These are phyloP conservation scores for Lojkania enalia DNA, from an alignment of 2,329 filamentous ascomycete species.

Conservation along the genomic window DNA sequence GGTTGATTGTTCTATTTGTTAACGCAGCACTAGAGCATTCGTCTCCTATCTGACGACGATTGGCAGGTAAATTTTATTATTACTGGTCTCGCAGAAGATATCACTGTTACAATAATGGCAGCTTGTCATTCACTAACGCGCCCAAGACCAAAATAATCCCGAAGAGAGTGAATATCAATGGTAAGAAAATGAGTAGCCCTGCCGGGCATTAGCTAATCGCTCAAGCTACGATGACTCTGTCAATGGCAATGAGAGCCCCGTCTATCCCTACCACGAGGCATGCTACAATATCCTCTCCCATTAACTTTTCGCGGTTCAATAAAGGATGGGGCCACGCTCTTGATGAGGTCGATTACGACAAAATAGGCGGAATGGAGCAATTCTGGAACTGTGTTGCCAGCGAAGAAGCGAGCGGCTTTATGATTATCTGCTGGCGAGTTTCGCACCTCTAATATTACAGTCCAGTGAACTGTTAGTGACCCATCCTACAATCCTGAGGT, in stretches of 20 bases:
- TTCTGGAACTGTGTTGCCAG: background rate
- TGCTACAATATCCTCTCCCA: background rate
- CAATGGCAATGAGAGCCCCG: background rate
- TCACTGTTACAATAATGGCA: background rate
- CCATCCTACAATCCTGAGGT: too few species aligned
- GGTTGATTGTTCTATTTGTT: too few species aligned
- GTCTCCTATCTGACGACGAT: too few species aligned
- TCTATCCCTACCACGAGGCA: background rate
- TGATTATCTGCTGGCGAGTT: too few species aligned
- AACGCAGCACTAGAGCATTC: too few species aligned
- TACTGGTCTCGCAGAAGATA: too few species aligned
- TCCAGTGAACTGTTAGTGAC: too few species aligned
- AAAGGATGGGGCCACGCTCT: background rate
- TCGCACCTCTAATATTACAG: too few species aligned
- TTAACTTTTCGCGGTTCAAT: background rate
- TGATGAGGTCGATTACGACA: background rate
- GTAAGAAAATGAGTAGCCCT: too few species aligned
- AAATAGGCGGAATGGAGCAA: background rate
- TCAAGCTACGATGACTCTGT: too few species aligned
- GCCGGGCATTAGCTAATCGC: too few species aligned
- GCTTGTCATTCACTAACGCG: background rate
- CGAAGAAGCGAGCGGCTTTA: background rate
- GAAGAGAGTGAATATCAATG: background rate
- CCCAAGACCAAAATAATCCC: background rate
- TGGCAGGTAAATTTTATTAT: too few species aligned